phyloP scores from a whole-genome alignment of 2,329 filamentous ascomycete species.

The Fusarium fracticaudum region DNA sequence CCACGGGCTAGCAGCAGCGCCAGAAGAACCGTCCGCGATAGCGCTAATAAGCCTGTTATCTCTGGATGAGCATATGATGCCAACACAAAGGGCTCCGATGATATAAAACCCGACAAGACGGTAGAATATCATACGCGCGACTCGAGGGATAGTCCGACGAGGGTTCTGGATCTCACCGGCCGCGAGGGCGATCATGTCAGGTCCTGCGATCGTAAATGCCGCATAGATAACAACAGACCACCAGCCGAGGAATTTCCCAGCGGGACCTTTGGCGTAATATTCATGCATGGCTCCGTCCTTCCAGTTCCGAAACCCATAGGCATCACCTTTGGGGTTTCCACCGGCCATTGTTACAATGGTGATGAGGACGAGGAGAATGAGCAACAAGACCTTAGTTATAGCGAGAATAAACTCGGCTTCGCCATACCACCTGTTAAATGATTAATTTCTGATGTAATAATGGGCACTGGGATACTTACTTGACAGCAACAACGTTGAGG shows the following conservation, averaged over 20 bases:
- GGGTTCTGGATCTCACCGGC: constrained; percentile 72
- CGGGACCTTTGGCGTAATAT: constrained; percentile 35
- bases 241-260: constrained; percentile 71
- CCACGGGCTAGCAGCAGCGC: constrained; percentile 66
- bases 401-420: not conserved
- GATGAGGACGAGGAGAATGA: not conserved
- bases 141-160: constrained; percentile 70
- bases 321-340: not conserved
- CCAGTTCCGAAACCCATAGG: not conserved
- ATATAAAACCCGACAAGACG: constrained; percentile 77
- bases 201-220: constrained; percentile 73
- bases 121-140: constrained; percentile 78
- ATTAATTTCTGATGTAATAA: fast-evolving
- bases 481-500: not conserved
- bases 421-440: not conserved
- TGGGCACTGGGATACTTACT: fast-evolving
- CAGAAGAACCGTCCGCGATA: constrained; percentile 59
- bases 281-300: not conserved
- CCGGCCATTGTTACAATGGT: not conserved
- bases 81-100: constrained; percentile 65
- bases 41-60: constrained; percentile 50
- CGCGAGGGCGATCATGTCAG: constrained; percentile 70
- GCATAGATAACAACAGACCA: constrained; percentile 68
- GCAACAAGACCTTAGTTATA: not conserved
- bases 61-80: constrained; percentile 63